Percentiles rank a stretch among this genome's conserved stretches.
phyloP scores from a whole-genome alignment of 495 filamentous ascomycete genomes.

The Corynascus novoguineensis region DNA sequence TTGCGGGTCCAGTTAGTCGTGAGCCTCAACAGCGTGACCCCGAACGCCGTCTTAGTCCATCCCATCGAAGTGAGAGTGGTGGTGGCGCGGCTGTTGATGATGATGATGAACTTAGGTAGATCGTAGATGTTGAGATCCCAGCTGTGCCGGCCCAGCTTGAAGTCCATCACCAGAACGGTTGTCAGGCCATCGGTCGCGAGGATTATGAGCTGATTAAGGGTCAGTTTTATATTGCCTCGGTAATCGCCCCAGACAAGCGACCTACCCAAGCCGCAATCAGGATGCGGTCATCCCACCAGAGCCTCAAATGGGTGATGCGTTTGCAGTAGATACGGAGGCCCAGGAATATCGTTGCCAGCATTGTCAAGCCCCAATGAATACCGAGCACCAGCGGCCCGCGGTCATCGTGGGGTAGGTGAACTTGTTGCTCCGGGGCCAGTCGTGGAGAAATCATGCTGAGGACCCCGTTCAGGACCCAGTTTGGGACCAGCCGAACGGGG shows the following conservation, averaged over 20 bases:
- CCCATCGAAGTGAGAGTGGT: constrained; percentile 9
- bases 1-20: constrained; percentile 7
- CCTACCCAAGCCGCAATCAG: constrained; percentile 2
- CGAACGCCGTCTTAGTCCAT: constrained; percentile 32
- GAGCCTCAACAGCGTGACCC: constrained; percentile 18
- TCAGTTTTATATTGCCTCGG: neutral
- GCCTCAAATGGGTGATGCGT: neutral
- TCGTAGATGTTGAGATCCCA: neutral
- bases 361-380: neutral
- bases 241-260: too few species aligned
- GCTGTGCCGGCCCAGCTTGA: neutral
- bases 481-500: too few species aligned
- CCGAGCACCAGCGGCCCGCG: neutral
- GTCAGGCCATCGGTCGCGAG: neutral
- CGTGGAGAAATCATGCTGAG: too few species aligned
- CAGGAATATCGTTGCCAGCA: neutral
- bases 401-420: neutral
- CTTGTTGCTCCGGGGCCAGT: neutral
- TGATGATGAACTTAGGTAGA: neutral
- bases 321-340: neutral
- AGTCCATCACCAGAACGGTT: neutral
- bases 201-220: neutral
- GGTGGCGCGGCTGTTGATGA: neutral
- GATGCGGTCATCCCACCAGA: constrained; percentile 8
- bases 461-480: too few species aligned